phyloP scores from a whole-genome alignment of 108 stramenopile genomes.

The Licmophora abbreviata region DNA sequence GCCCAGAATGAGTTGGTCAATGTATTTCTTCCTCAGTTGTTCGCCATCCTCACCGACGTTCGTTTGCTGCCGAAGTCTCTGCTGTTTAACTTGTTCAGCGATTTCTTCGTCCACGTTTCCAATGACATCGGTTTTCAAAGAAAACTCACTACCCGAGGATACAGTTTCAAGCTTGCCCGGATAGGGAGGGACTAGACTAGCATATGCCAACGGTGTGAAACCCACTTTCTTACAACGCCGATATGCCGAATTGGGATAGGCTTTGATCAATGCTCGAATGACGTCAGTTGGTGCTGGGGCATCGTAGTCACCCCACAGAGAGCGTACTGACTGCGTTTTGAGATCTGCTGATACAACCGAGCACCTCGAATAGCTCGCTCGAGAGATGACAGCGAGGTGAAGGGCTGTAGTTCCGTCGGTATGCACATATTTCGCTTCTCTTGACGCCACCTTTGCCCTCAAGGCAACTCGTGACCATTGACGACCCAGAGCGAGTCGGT shows the following conservation, averaged over 20 bases:
- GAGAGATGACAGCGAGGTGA: constrained; percentile 36
- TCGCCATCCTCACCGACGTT: neutral
- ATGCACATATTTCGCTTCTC: constrained; percentile 19
- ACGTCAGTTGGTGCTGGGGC: constrained; percentile 21
- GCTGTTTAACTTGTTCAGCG: too few species aligned
- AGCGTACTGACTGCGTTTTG: too few species aligned
- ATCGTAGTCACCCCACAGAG: neutral
- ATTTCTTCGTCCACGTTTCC: constrained; percentile 20
- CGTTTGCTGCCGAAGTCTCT: too few species aligned
- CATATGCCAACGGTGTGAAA: constrained; percentile 31
- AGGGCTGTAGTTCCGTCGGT: constrained; percentile 35
- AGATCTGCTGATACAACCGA: constrained; percentile 8
- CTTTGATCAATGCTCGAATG: constrained; percentile 23
- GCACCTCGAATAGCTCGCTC: constrained; percentile 21
- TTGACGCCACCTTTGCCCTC: too few species aligned
- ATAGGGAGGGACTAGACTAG: constrained; percentile 35
- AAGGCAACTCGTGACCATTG: too few species aligned
- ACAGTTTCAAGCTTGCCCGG: too few species aligned
- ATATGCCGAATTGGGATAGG: constrained; percentile 24
- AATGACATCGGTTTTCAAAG: too few species aligned
- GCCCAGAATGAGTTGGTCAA: too few species aligned
- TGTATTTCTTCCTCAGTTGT: too few species aligned
- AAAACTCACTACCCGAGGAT: constrained; percentile 15
- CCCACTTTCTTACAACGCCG: constrained; percentile 13
- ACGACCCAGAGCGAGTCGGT: too few species aligned